Base-by-base conservation (phyloP, 208 protist species). In the Trypanosomatidae sp. region DNA sequence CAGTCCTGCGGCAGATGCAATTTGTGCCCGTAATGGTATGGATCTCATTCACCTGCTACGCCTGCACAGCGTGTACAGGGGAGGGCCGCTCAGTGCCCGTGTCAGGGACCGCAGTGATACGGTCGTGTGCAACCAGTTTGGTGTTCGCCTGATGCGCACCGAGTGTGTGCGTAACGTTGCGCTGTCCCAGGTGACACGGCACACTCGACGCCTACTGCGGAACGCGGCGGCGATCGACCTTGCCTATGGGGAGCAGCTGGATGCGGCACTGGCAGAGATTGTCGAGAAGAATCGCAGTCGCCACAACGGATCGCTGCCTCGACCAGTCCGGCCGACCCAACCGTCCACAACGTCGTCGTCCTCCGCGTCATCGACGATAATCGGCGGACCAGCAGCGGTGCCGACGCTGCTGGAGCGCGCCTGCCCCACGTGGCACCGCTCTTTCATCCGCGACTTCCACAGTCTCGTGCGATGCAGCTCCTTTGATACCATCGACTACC, bases 401-500 rank as follows among this genome's bases (percentile, higher is more conserved):
- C 22, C 71, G 43, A 83, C 74, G 55, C 83, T 96, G 17, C 74
- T 94, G 36, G 81, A 96, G 80, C 87, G 91, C 44, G 72, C 88
- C 8, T 76, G 72, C 36, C 84, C 87, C 0, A 58, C 74, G 25
- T 96, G 91, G 90, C 83, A 93, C 80, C 59, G 60, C 49, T 30
- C 59, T 28, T 87, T 92, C 76, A 66, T 93, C 8, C 80, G 77
- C 5, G 85, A 90, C 66, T 82, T 88, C 43, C 78, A 86, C 80
- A 62, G 72, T 53, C 78, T 94, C 33, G 82, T 91, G 50, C 91
- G 91, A 1, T 91, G 86, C 70, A 87, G 76, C 66, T 46, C 82
- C 74, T 90, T 89, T 73, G 91, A 96, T 66, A 96, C 91, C 2
- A 49, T 92, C 13, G 91, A 96, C 76, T 80, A 94, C 79, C 91